Conservation (phyloP, 164 flowering plant species). For the Aristolochia contorta region DNA sequence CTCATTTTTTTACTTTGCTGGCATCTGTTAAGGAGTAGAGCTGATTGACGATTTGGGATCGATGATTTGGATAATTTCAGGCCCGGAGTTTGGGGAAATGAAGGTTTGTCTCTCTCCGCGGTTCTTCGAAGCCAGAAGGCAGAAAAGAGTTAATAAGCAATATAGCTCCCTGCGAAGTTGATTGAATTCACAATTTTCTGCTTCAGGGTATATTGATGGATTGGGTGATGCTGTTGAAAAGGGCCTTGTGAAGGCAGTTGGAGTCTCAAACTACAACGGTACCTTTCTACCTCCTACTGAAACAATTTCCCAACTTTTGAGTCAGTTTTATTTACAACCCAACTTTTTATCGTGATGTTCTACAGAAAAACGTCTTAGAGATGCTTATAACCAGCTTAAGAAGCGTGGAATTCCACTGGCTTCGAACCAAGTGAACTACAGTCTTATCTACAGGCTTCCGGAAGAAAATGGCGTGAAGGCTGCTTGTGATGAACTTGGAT, state of each 20-base stretch:
- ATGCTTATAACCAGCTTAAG: constrained; percentile 67
- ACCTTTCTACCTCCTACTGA: too few species aligned
- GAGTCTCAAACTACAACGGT: constrained; percentile 93
- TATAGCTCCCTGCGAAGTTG: too few species aligned
- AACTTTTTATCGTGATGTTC: not conserved
- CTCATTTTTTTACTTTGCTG: not conserved
- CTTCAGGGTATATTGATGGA: constrained; percentile 85
- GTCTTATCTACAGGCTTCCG: constrained; percentile 83
- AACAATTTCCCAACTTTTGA: too few species aligned
- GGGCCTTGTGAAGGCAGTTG: constrained; percentile 97
- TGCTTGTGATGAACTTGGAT: constrained; percentile 90
- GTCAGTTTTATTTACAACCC: not conserved
- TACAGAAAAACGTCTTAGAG: constrained; percentile 83
- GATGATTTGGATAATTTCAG: constrained; percentile 34
- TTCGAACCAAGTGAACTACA: constrained; percentile 95
- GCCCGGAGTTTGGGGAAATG: constrained; percentile 99
- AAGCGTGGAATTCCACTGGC: constrained; percentile 87
- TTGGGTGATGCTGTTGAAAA: constrained; percentile 95
- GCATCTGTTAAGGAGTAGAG: too few species aligned
- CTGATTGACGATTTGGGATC: too few species aligned
- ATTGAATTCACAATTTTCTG: too few species aligned
- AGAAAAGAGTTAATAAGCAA: too few species aligned
- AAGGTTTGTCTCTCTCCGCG: constrained; percentile 43
- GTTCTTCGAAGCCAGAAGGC: too few species aligned
- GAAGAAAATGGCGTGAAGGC: constrained; percentile 95